Conservation (phyloP, 179 eudicot species). For the Heliamphora pulchella region DNA sequence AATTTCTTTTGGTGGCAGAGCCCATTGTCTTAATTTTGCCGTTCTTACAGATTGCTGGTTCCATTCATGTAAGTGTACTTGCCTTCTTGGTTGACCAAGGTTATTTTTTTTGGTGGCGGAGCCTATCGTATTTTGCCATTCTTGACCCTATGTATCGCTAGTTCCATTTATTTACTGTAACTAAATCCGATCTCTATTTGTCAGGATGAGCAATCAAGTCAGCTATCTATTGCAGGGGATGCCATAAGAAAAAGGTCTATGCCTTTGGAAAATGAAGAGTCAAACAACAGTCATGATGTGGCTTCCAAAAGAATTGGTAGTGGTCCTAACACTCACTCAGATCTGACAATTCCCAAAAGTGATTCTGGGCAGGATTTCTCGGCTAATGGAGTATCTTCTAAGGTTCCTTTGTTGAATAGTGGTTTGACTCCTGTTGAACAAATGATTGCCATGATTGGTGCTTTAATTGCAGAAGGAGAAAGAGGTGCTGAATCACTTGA, state of each 20-base stretch:
- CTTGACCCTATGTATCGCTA: background rate
- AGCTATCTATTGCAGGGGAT: conserved; percentile 39
- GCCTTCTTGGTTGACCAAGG: conserved; percentile 36
- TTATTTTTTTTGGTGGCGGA: conserved; percentile 18
- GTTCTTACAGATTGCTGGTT: no score
- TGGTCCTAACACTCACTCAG: conserved; percentile 36
- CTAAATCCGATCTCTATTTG: conserved; percentile 15
- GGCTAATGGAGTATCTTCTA: conserved; percentile 50
- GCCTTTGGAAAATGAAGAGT: conserved; percentile 46
- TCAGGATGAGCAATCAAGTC: conserved; percentile 67
- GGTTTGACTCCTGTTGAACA: conserved; percentile 69
- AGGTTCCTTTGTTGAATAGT: conserved; percentile 37
- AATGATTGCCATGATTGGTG: conserved; percentile 90
- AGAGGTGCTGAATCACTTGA: conserved; percentile 87
- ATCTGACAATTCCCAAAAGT: conserved; percentile 29
- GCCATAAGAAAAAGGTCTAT: conserved; percentile 43
- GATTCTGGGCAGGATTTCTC: conserved; percentile 39
- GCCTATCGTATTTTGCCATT: background rate
- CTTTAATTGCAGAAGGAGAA: conserved; percentile 93
- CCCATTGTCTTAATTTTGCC: background rate
- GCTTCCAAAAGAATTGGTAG: conserved; percentile 56
- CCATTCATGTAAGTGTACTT: no score
- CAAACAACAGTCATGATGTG: conserved; percentile 32
- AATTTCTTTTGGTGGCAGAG: conserved; percentile 6
- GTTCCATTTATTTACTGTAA: background rate